Evolutionary conservation across 495 filamentous ascomycete species (phyloP), one percentile per base, ranked within the genome.

Genomic region (Penicillium herquei): DNA sequence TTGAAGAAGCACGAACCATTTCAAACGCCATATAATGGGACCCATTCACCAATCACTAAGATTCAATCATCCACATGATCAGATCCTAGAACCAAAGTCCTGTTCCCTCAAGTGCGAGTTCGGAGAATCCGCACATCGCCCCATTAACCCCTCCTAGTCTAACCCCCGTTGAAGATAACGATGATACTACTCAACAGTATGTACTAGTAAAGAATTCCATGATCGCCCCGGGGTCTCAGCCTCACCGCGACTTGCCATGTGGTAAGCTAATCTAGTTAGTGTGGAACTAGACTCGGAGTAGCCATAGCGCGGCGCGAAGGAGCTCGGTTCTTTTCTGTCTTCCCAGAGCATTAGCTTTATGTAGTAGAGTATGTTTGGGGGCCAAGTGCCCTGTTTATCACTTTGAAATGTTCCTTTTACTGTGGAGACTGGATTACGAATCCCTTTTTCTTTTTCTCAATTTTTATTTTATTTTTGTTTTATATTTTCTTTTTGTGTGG

Each of bases 371-470:
- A 12, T 6, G 14, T 30, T 46, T 14, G 26, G 43, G 43, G 43
- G 43, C 26, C 3, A 26, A 12, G 9, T 16, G 43, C 21, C 30
- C 43, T 13, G 39, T 41, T 41, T 26, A 10, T 43, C 41, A 45
- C 21, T 37, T 37, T 31, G n/a, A 31, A 13, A 14, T 30, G 42
- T 21, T 44, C 3, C 42, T 44, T 18, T 8, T 44, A 11, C 41
- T 11, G 43, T 46, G 43, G 43, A 7, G 43, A 46, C 18, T 32
- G 11, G 18, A 32, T 46, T 46, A 46, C 43, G 43, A 46, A 46
- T 46, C 43, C 26, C n/a, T n/a, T n/a, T n/a, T n/a, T n/a, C n/a
- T n/a, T n/a, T n/a, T n/a, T n/a, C n/a, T n/a, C n/a, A n/a, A n/a
- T n/a, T n/a, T 8, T 21, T 32, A 9, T 46, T 26, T 37, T 37